These are phyloP conservation scores for Chaetoceros muelleri DNA, from an alignment of 108 stramenopile genomes.

Conservation along the genomic window DNA sequence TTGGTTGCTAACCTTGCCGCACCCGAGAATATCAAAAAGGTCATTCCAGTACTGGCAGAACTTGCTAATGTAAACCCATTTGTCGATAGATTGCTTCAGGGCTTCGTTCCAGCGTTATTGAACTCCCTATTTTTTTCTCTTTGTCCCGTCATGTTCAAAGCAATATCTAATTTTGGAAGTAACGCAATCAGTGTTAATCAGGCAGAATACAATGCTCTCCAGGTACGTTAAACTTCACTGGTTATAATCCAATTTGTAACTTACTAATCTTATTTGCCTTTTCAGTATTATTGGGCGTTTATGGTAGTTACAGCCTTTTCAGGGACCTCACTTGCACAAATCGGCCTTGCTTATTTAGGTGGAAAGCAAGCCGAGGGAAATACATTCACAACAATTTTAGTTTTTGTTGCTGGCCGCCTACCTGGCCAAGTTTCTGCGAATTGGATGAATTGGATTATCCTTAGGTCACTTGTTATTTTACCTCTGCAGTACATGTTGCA, in stretches of 20 bases:
- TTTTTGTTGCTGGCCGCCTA: conserved; percentile 41
- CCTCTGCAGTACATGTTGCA: conserved; percentile 74
- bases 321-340: conserved; percentile 48
- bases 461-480: conserved; percentile 41
- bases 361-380: conserved; percentile 25
- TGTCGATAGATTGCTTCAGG: conserved; percentile 39
- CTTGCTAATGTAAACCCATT: conserved; percentile 19
- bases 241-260: no score
- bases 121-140: conserved; percentile 65
- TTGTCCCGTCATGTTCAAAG: conserved; percentile 80
- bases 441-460: conserved; percentile 88
- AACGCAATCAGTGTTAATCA: conserved; percentile 55
- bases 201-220: conserved; percentile 32
- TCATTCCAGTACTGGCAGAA: conserved; percentile 37
- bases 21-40: conserved; percentile 22
- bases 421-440: conserved; percentile 48
- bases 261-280: conserved; percentile 52
- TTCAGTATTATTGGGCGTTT: conserved; percentile 83
- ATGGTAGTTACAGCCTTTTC: conserved; percentile 74
- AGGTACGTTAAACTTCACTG: no score
- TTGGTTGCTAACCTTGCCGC: conserved; percentile 28
- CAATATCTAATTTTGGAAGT: conserved; percentile 75
- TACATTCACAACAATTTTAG: conserved; percentile 27
- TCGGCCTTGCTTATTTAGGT: conserved; percentile 42
- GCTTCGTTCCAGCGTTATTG: conserved; percentile 51